Evolutionary conservation across 2,329 filamentous ascomycete species (phyloP).

Genomic region (Phaeosphaeriaceae sp.): DNA sequence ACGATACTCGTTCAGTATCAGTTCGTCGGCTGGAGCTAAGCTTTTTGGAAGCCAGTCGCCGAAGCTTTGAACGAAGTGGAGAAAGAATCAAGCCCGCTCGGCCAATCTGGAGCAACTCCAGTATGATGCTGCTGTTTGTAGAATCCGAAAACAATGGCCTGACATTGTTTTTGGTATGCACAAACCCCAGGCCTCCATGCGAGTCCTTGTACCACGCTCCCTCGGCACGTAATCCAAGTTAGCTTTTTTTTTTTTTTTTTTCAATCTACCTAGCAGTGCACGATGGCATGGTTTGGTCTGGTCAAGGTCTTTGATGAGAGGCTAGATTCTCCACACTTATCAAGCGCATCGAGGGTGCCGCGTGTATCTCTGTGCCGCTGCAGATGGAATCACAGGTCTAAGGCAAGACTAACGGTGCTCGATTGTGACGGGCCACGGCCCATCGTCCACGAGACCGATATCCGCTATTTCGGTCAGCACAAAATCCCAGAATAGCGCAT

Average conservation of each 20-base stretch:
- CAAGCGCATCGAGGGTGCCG: conserved; percentile 15
- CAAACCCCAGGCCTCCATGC: neutral
- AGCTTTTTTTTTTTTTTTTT: too few species aligned
- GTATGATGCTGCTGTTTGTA: conserved; percentile 7
- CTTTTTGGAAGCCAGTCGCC: conserved; percentile 16
- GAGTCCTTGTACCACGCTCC: conserved; percentile 6
- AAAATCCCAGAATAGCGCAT: conserved; percentile 35
- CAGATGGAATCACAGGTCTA: conserved; percentile 39
- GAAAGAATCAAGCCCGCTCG: neutral
- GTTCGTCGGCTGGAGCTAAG: conserved; percentile 21
- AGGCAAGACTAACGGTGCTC: conserved; percentile 23
- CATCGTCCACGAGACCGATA: conserved; percentile 8
- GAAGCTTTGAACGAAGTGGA: conserved; percentile 8
- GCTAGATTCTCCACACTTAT: conserved; percentile 8
- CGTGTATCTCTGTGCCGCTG: conserved; percentile 21
- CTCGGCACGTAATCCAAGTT: conserved; percentile 7
- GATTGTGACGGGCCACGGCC: conserved; percentile 13
- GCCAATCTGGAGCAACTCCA: conserved; percentile 12
- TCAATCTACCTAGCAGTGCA: too few species aligned
- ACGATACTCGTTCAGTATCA: conserved; percentile 38
- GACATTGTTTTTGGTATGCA: conserved; percentile 35
- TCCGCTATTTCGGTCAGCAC: conserved; percentile 1
- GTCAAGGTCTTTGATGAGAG: neutral
- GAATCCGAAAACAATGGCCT: conserved; percentile 39
- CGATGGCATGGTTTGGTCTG: conserved; percentile 2